These are phyloP conservation scores for Incumbomyces lentus DNA, from an alignment of 2,329 filamentous ascomycete species.

Conservation along the genomic window DNA sequence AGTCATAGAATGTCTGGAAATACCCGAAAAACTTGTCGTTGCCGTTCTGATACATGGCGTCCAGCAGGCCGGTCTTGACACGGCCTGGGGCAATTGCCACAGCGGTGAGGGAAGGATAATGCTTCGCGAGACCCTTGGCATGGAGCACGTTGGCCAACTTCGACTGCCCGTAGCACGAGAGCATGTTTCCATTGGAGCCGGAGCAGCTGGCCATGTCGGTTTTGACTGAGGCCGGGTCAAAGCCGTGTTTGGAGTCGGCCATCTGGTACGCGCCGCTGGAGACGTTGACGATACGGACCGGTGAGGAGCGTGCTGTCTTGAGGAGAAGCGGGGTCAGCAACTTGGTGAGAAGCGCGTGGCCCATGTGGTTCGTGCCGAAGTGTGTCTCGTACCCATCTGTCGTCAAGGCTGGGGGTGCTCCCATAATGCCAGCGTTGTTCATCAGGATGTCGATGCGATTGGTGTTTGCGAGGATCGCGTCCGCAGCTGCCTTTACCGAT, in stretches of 20 bases:
- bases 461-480: conserved; percentile 26
- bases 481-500: conserved; percentile 33
- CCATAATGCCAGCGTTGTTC: conserved; percentile 40
- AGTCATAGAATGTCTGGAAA: conserved; percentile 7
- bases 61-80: conserved; percentile 29
- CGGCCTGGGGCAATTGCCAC: conserved; percentile 35
- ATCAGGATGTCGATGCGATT: conserved; percentile 36
- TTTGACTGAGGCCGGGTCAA: conserved; percentile 13
- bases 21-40: conserved; percentile 4
- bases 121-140: conserved; percentile 30
- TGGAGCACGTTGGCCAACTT: conserved; percentile 42
- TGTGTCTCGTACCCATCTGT: conserved; percentile 41
- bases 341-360: conserved; percentile 38
- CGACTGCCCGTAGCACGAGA: conserved; percentile 32
- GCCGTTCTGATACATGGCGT: conserved; percentile 10
- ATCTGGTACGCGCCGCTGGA: conserved; percentile 23
- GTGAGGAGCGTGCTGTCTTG: conserved; percentile 24
- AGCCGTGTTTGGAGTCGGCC: neutral
- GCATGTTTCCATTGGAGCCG: neutral
- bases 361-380: conserved; percentile 42
- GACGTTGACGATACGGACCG: conserved; percentile 37
- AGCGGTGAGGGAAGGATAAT: conserved; percentile 28
- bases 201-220: neutral
- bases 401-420: conserved; percentile 28
- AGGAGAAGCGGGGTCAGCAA: conserved; percentile 27